phyloP scores from a whole-genome alignment of 2,329 filamentous ascomycete genomes.

The Fusarium newnesense region DNA sequence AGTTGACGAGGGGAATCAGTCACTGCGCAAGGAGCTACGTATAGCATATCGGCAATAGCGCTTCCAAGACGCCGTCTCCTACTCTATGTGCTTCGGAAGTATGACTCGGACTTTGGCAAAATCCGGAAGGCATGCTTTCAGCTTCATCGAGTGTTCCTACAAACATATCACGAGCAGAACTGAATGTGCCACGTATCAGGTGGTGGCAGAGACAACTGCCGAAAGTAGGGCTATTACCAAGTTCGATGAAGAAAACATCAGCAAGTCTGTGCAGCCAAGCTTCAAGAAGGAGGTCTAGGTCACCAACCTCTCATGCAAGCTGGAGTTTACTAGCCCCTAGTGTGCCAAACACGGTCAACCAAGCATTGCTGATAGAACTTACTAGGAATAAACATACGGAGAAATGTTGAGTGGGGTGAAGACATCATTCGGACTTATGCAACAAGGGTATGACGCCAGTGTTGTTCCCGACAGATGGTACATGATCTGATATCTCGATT shows the following conservation, averaged over 20 bases:
- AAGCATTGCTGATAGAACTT: neutral
- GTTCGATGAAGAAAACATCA: neutral
- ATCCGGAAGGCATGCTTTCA: rapidly evolving
- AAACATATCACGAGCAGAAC: neutral
- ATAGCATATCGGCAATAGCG: too few species aligned
- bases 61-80: too few species aligned
- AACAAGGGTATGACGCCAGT: neutral
- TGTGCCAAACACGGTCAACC: rapidly evolving
- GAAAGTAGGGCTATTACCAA: rapidly evolving
- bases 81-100: rapidly evolving
- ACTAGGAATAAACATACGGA: neutral
- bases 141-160: rapidly evolving
- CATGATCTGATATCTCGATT: neutral
- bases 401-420: neutral
- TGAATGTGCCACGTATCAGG: neutral
- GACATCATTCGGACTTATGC: rapidly evolving
- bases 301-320: neutral
- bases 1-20: too few species aligned
- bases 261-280: rapidly evolving
- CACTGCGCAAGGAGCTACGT: too few species aligned
- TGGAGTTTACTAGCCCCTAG: rapidly evolving
- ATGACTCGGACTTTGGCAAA: too few species aligned
- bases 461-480: rapidly evolving
- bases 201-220: neutral
- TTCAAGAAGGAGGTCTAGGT: neutral